phyloP scores from a whole-genome alignment of 805 yeast species.

The Suhomyces emberorum region DNA sequence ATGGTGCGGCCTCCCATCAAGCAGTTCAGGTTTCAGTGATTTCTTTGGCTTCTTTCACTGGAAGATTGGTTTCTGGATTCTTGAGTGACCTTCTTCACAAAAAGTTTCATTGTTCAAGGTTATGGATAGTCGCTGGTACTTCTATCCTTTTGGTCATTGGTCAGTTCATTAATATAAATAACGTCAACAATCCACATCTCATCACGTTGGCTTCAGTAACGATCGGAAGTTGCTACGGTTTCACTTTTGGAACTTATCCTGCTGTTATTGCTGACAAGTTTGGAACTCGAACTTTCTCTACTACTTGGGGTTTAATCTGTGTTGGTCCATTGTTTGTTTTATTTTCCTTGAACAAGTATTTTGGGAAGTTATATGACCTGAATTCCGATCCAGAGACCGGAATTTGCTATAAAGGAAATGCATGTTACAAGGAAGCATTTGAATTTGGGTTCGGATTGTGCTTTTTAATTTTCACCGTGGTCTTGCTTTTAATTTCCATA shows the following conservation, averaged over 20 bases:
- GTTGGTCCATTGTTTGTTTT: slow-evolving; percentile 65
- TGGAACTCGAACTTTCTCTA: slow-evolving; percentile 65
- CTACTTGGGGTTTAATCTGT: slow-evolving; percentile 73
- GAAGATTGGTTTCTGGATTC: slow-evolving; percentile 64
- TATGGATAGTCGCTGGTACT: slow-evolving; percentile 59
- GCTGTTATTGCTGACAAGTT: slow-evolving; percentile 70
- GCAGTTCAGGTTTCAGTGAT: slow-evolving; percentile 69
- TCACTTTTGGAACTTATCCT: slow-evolving; percentile 71
- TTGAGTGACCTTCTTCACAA: slow-evolving; percentile 58
- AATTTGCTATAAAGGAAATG: slow-evolving; percentile 34
- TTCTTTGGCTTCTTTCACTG: slow-evolving; percentile 62
- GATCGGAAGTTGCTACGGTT: slow-evolving; percentile 67
- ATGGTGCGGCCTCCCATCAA: slow-evolving; percentile 46
- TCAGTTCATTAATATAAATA: slow-evolving; percentile 32
- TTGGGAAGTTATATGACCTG: slow-evolving; percentile 54
- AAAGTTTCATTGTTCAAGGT: slow-evolving; percentile 50
- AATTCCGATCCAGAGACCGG: slow-evolving; percentile 40
- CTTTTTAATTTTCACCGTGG: slow-evolving; percentile 21
- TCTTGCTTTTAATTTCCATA: slow-evolving; percentile 23
- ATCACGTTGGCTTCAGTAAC: slow-evolving; percentile 50
- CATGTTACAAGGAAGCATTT: slow-evolving; percentile 38
- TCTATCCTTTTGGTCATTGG: slow-evolving; percentile 34
- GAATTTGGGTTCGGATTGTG: slow-evolving; percentile 28
- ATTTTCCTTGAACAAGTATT: slow-evolving; percentile 49
- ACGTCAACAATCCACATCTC: slow-evolving; percentile 26